Base-by-base conservation (phyloP, 768 basidiomycete genomes). In the Auricularia sp. region DNA sequence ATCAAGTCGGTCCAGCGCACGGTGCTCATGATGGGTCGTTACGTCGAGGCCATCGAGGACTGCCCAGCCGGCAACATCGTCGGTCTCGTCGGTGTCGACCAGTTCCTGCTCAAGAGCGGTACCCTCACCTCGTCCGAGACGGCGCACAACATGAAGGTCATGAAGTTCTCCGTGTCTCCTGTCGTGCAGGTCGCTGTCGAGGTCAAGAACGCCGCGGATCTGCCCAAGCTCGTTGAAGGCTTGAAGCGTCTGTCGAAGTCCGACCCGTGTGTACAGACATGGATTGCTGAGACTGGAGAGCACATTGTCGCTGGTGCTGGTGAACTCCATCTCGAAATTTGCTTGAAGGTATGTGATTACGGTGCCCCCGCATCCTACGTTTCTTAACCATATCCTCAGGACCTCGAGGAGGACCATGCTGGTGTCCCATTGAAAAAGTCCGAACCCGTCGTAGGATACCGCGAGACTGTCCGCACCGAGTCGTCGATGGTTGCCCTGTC, bases 191-290 rank as follows among this genome's bases (percentile, higher is more conserved):
- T 98, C 73, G 93, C 97, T 69, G 97, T 99, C 71, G 97, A 99
- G 78, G 97, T 98, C 78, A 98, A 98, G 88, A 99, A 98, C 77
- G 93, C 97, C 65, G 86, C 92, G 66, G 97, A 99, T 84, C 84
- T 99, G 59, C 97, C 97, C 74, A 99, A 99, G 81, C 90, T 99
- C 69, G 97, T 98, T 67, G 97, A 99, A 84, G 97, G 97, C 82
- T 90, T 99, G 71, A 99, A 99, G 82, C 97, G 97, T 83, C 85
- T 99, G 64, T 97, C 97, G 70, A 99, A 99, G 83, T 98, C 97
- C 33, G 97, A 99, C 77, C 97, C 97, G 66, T 99, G 97, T 79
- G 97, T 99, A 67, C 94, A 98, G 78, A 87, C 94, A 62, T 95
- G 84, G 88, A 95, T 96, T 72, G 70, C 77, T 14, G 93, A 96